These are phyloP conservation scores for Parathielavia appendiculata DNA, from an alignment of 495 filamentous ascomycete genomes.

Conservation along the genomic window DNA sequence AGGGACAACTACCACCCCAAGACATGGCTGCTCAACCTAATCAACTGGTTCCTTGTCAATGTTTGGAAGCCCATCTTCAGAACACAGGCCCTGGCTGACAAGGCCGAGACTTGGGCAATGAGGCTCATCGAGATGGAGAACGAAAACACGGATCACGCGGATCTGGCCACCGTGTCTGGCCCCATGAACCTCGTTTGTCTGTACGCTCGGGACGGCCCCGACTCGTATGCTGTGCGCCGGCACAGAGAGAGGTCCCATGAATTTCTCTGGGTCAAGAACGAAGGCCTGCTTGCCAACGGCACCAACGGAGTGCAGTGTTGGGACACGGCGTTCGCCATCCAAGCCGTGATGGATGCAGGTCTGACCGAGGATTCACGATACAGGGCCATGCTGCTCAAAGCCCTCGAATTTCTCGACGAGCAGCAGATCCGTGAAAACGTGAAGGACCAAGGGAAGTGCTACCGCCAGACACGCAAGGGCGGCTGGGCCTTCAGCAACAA, in stretches of 20 bases:
- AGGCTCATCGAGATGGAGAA: conserved; percentile 80
- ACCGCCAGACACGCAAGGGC: conserved; percentile 87
- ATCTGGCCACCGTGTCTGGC: conserved; percentile 82
- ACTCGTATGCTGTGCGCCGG: conserved; percentile 65
- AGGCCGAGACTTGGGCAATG: conserved; percentile 67
- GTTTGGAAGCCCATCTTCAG: conserved; percentile 74
- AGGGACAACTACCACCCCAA: conserved; percentile 93
- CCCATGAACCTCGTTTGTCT: conserved; percentile 82
- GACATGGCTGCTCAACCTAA: conserved; percentile 66
- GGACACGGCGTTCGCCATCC: conserved; percentile 89
- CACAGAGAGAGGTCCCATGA: conserved; percentile 79
- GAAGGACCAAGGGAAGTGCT: conserved; percentile 70
- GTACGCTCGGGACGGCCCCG: conserved; percentile 77
- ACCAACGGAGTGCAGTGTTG: conserved; percentile 96
- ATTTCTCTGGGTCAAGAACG: conserved; percentile 84
- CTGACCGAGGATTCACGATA: conserved; percentile 72
- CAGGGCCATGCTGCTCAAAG: conserved; percentile 76
- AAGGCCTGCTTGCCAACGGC: conserved; percentile 92
- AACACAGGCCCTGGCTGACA: conserved; percentile 48
- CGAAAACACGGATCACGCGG: conserved; percentile 80
- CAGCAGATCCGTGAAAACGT: conserved; percentile 89
- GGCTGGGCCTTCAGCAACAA: conserved; percentile 93
- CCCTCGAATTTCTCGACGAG: conserved; percentile 79
- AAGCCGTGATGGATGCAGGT: conserved; percentile 71
- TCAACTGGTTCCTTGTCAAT: conserved; percentile 72